Evolutionary conservation across 495 filamentous ascomycete genomes (phyloP).

Genomic region (Penicillium bialowiezense): DNA sequence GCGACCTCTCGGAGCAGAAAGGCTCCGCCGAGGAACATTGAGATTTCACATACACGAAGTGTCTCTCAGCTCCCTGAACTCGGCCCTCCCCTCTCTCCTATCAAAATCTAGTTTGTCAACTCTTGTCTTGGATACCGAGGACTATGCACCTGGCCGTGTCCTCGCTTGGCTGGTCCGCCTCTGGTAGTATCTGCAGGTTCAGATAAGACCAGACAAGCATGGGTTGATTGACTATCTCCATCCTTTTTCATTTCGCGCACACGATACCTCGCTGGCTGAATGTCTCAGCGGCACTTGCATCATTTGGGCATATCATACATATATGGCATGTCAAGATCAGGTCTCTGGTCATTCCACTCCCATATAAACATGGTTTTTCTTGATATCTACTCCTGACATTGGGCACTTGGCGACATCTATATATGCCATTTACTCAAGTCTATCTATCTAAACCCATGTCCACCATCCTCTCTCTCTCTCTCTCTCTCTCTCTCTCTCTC

Average conservation of each 20-base stretch:
- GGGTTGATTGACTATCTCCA: neutral
- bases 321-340: conserved; percentile 14
- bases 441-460: neutral
- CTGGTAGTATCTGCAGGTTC: conserved; percentile 4
- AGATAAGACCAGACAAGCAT: conserved; percentile 11
- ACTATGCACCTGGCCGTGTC: neutral
- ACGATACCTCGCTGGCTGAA: neutral
- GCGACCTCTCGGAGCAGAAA: conserved; percentile 33
- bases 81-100: conserved; percentile 73
- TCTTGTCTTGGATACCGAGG: neutral
- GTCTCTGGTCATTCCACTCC: conserved; percentile 1
- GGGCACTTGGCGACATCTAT: neutral
- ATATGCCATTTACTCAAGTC: neutral
- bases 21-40: conserved; percentile 38
- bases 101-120: conserved; percentile 42
- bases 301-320: conserved; percentile 13
- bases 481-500: neutral
- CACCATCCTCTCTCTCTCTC: neutral
- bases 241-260: conserved; percentile 3
- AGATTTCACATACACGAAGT: conserved; percentile 37
- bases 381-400: conserved; percentile 1
- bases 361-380: conserved; percentile 3
- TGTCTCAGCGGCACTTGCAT: conserved; percentile 1
- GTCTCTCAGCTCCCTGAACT: conserved; percentile 55
- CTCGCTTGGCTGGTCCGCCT: neutral